Evolutionary conservation across 2,329 filamentous ascomycete species (phyloP).

Genomic region (Corinectria fuckeliana): DNA sequence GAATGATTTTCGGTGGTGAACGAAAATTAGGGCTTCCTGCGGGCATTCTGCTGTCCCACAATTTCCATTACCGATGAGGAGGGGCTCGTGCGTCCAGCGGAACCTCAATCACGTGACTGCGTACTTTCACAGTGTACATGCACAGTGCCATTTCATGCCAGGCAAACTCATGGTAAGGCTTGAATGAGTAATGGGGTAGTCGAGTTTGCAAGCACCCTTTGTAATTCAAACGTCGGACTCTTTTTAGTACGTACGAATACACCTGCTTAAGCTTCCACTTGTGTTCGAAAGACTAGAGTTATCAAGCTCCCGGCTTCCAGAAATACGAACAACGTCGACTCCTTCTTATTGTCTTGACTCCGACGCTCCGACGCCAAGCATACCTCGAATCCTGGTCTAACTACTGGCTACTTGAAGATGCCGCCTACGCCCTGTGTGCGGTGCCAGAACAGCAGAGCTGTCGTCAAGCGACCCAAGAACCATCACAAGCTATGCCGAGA

Average conservation of each 20-base stretch:
- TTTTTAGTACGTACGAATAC: background rate
- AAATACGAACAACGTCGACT: background rate
- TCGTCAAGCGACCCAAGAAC: conserved; percentile 95
- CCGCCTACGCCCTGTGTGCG: conserved; percentile 76
- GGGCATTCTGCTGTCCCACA: conserved; percentile 22
- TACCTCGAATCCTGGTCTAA: background rate
- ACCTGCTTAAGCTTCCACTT: background rate
- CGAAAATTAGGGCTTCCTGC: conserved; percentile 47
- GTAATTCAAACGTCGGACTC: background rate
- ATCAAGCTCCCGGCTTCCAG: background rate
- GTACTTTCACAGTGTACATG: conserved; percentile 6
- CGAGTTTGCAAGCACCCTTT: background rate
- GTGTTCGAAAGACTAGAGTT: background rate
- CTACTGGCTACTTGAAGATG: conserved; percentile 58
- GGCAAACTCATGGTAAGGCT: conserved; percentile 1
- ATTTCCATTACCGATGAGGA: conserved; percentile 6
- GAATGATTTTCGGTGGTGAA: conserved; percentile 41
- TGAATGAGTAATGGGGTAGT: conserved; percentile 12
- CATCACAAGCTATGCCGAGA: conserved; percentile 89
- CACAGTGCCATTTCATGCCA: background rate
- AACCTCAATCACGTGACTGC: conserved; percentile 28
- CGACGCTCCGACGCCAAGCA: no score
- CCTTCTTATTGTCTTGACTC: background rate
- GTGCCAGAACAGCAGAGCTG: conserved; percentile 78
- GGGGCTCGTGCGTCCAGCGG: conserved; percentile 7